Evolutionary conservation across 2,329 filamentous ascomycete species (phyloP), one percentile per base, ranked within the genome.

Genomic region (Fusarium domesticum): DNA sequence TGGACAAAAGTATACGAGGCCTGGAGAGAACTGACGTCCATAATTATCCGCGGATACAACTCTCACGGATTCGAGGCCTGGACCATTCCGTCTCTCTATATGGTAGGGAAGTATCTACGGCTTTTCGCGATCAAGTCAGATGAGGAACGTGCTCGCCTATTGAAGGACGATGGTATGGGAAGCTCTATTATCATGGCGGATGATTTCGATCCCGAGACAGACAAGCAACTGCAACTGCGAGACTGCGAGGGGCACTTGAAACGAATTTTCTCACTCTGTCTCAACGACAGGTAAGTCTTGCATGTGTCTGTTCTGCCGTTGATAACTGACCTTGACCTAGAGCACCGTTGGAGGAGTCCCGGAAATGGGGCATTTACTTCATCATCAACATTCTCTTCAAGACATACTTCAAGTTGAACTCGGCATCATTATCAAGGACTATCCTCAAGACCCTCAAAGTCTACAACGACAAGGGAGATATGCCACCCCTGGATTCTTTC

Each of bases 301-400:
- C 15, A 18, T 16, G 19, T 10, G 4, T 15, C 17, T 17, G 5
- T 5, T 23, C 6, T 14, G 6, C 36, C 37, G 32, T 51, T 17
- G 28, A 25, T 48, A 14, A 39, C 35, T 40, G 6, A 44, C 42
- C 30, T 7, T 10, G 11, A 28, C 33, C 42, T 59, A 92, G 89
- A 67, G 87, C 87, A 48, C 83, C 87, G 12, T 73, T 96, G 35
- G 83, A 90, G 61, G 87, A 95, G 59, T 96, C 92, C 7, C 83
- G 93, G 42, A 98, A 97, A 79, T 98, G 93, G 93, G 95, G 89
- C 6, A 87, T 96, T 37, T 98, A 98, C 72, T 91, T 90, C 66
- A 85, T 92, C 54, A 89, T 91, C 61, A 97, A 96, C 63, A 78
- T 98, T 6, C 76, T 96, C 12, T 98, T 98, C 80, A 97, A 97